Percentiles rank a stretch among this genome's conserved stretches.
Conservation (phyloP, 257 asterid genomes). For the Fraxinus quadrangulata region DNA sequence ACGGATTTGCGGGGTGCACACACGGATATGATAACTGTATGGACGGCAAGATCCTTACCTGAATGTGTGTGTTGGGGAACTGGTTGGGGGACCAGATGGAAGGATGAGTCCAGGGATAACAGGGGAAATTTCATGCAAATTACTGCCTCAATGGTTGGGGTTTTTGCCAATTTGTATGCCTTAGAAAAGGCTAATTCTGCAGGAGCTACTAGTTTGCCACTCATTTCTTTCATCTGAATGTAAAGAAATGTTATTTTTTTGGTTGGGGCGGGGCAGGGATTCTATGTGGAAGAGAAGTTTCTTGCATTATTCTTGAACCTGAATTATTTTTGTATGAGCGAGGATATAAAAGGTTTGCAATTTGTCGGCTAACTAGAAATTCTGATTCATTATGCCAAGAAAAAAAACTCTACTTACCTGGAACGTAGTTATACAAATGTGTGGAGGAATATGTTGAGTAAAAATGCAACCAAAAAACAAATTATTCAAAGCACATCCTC, state of each 20-base stretch:
- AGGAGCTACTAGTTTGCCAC: neutral
- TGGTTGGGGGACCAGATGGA: slow-evolving; percentile 79
- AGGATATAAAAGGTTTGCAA: too few relatives aligned
- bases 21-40: slow-evolving; percentile 76
- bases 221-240: slow-evolving; percentile 43
- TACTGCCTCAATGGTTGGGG: slow-evolving; percentile 78
- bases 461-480: too few relatives aligned
- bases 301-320: slow-evolving; percentile 1
- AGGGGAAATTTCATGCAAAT: slow-evolving; percentile 75
- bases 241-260: slow-evolving; percentile 15
- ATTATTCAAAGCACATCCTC: too few relatives aligned
- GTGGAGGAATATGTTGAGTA: too few relatives aligned
- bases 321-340: too few relatives aligned
- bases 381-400: too few relatives aligned
- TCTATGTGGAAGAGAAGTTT: slow-evolving; percentile 8
- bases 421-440: too few relatives aligned
- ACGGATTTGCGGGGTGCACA: slow-evolving; percentile 71
- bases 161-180: slow-evolving; percentile 58
- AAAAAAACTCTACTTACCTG: too few relatives aligned
- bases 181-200: slow-evolving; percentile 12
- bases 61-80: slow-evolving; percentile 63
- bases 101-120: slow-evolving; percentile 58
- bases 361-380: too few relatives aligned
- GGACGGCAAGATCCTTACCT: slow-evolving; percentile 61
- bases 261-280: neutral